phyloP scores from a whole-genome alignment of 108 stramenopile species.

The Nitzschia sp. region DNA sequence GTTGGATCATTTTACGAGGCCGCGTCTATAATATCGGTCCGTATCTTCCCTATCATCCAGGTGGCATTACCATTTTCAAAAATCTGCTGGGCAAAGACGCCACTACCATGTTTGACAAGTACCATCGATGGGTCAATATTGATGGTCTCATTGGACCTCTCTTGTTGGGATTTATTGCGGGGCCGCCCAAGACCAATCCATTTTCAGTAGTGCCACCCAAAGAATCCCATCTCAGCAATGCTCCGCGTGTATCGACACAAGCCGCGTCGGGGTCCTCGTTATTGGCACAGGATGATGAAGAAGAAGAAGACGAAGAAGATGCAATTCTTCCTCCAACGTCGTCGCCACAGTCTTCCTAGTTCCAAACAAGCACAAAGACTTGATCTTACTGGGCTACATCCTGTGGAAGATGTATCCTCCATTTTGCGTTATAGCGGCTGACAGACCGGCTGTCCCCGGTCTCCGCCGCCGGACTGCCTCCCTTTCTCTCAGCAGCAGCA shows the following conservation, averaged over 20 bases:
- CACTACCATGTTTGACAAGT: slow-evolving; percentile 89
- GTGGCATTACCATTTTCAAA: slow-evolving; percentile 81
- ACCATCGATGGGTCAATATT: slow-evolving; percentile 88
- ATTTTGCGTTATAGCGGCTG: too few relatives aligned
- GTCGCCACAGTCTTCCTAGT: not conserved
- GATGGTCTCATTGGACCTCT: slow-evolving; percentile 58
- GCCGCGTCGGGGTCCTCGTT: slow-evolving; percentile 7
- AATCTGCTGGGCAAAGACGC: slow-evolving; percentile 78
- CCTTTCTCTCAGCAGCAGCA: too few relatives aligned
- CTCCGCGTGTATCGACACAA: slow-evolving; percentile 15
- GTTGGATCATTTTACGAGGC: slow-evolving; percentile 85
- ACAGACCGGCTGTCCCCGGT: too few relatives aligned
- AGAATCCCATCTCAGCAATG: slow-evolving; percentile 21
- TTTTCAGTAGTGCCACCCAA: slow-evolving; percentile 25
- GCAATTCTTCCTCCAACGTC: not conserved
- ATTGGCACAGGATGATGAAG: not conserved
- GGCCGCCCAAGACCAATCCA: not conserved
- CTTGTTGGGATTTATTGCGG: slow-evolving; percentile 35
- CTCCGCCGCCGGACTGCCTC: too few relatives aligned
- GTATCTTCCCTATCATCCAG: slow-evolving; percentile 96
- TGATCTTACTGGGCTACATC: too few relatives aligned
- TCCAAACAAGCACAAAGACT: too few relatives aligned
- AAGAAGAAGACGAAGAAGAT: slow-evolving; percentile 14
- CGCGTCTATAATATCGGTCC: slow-evolving; percentile 93
- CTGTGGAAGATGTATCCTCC: too few relatives aligned